Evolutionary conservation across 345 rosid species (phyloP), one percentile per base, ranked within the genome.

Genomic region (Arabidopsis suecica): DNA sequence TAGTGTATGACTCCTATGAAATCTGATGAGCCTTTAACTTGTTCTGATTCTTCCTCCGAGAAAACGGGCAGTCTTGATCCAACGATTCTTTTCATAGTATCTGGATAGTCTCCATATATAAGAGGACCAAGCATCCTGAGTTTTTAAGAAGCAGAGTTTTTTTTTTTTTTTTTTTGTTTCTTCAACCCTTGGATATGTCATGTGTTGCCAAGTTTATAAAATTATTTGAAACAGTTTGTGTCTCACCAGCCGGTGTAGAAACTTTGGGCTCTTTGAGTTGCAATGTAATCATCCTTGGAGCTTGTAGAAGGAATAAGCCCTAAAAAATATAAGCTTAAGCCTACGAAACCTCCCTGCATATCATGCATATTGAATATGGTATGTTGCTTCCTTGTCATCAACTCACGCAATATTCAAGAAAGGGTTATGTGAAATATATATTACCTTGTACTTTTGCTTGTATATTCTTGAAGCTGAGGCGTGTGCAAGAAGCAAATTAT

Each of bases 61-160:
- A 20, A 20, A 20, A 20, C 22, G 0, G 22, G 22, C 22, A 20
- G 22, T 1, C 22, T 20, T 20, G 22, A 20, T 0, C 22, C 22
- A 20, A 20, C 1, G 22, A 1, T 20, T 20, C 22, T 38, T 38
- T 38, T 38, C 41, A 38, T 38, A 9, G 9, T 9, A 22, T 72
- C 71, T 0, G 96, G 96, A 71, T 88, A 91, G 59, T 91, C 93
- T 23, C 97, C 93, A 65, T 48, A 83, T 16, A 83, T 69, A 76
- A 91, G 69, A 1, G 95, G 93, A 68, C 87, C 56, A 11, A 78
- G 60, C 1, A 34, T 1, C 37, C 37, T 34, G 37, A 6, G 37
- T 34, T 34, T 34, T n/a, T n/a, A n/a, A n/a, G n/a, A n/a, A n/a
- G n/a, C n/a, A n/a, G n/a, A n/a, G n/a, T n/a, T n/a, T n/a, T n/a